These are phyloP conservation scores for Moricandia moricandioides DNA, from an alignment of 345 rosid genomes.

Conservation along the genomic window DNA sequence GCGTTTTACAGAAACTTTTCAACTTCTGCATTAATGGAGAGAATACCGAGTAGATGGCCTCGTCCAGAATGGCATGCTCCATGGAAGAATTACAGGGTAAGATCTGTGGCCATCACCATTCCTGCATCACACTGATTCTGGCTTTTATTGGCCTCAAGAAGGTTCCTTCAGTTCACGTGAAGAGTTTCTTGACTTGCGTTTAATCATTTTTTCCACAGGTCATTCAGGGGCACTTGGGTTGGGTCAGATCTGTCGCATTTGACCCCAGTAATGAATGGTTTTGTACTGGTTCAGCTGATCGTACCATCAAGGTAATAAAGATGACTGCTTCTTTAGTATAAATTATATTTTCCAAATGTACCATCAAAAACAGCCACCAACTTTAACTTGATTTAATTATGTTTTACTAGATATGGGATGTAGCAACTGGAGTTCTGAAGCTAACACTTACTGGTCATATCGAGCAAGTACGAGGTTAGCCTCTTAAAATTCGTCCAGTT, in stretches of 20 bases:
- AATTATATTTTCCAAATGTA: neutral
- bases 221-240: slow-evolving; percentile 96
- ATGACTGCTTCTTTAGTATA: neutral
- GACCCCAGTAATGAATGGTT: slow-evolving; percentile 98
- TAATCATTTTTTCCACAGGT: slow-evolving; percentile 35
- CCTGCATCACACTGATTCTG: slow-evolving; percentile 1
- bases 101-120: slow-evolving; percentile 1
- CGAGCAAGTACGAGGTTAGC: slow-evolving; percentile 88
- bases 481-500: slow-evolving; percentile 12
- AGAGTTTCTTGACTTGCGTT: slow-evolving; percentile 14
- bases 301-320: slow-evolving; percentile 78
- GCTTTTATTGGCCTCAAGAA: neutral
- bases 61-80: slow-evolving; percentile 97
- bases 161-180: slow-evolving; percentile 1
- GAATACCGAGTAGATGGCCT: slow-evolving; percentile 98
- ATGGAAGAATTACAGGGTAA: slow-evolving; percentile 98
- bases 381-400: neutral
- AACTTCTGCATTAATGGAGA: slow-evolving; percentile 87
- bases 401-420: slow-evolving; percentile 84
- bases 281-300: slow-evolving; percentile 98
- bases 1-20: slow-evolving; percentile 55
- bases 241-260: slow-evolving; percentile 96
- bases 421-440: slow-evolving; percentile 85
- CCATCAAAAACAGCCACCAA: neutral
- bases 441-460: slow-evolving; percentile 95